phyloP scores from a whole-genome alignment of 202 grass and related monocot genomes.

The Tripidium arundinaceum region DNA sequence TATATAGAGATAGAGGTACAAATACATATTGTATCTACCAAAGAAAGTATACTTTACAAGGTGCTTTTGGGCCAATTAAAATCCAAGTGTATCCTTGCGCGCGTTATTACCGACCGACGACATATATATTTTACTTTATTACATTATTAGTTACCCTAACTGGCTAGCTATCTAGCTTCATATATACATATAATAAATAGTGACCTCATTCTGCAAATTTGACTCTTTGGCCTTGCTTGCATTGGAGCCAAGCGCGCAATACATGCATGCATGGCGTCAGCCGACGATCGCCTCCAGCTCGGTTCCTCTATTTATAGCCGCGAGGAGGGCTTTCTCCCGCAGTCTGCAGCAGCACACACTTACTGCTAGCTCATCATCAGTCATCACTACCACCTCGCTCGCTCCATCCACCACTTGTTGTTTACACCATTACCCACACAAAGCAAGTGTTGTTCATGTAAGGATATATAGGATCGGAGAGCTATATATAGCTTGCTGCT shows the following conservation, averaged over 20 bases:
- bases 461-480: too few relatives aligned
- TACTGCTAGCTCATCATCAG: too few relatives aligned
- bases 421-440: too few relatives aligned
- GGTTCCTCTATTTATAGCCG: slow-evolving; percentile 21
- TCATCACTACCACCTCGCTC: too few relatives aligned
- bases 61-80: slow-evolving; percentile 1
- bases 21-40: too few relatives aligned
- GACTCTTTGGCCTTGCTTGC: slow-evolving; percentile 5
- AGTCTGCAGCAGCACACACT: too few relatives aligned
- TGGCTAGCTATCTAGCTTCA: background rate
- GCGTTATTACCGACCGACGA: background rate
- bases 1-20: too few relatives aligned
- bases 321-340: too few relatives aligned
- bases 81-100: background rate
- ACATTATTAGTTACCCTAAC: background rate
- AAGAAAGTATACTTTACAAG: too few relatives aligned
- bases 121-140: background rate
- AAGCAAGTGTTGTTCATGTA: too few relatives aligned
- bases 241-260: background rate
- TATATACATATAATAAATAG: background rate
- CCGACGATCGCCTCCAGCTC: background rate
- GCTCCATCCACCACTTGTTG: too few relatives aligned
- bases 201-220: slow-evolving; percentile 7
- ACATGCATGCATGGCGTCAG: background rate
- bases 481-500: too few relatives aligned